phyloP scores from a whole-genome alignment of 2,329 filamentous ascomycete species.

The Apiospora phragmitis region DNA sequence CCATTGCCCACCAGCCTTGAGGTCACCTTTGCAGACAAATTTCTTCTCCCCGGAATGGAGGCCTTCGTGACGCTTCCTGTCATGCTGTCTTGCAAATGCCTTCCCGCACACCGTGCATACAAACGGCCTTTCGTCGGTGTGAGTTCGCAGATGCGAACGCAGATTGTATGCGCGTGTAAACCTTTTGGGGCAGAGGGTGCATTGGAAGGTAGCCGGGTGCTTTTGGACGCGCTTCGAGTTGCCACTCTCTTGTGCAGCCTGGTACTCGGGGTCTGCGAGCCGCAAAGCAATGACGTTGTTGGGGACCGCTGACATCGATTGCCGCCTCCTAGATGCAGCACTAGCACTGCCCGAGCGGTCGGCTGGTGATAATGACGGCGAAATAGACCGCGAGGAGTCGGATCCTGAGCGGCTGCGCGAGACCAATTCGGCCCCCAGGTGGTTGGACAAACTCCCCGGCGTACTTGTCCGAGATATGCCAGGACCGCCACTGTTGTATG shows the following conservation, averaged over 20 bases:
- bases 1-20: conserved; percentile 83
- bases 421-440: conserved; percentile 45
- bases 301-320: conserved; percentile 63
- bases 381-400: conserved; percentile 45
- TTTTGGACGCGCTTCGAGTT: conserved; percentile 86
- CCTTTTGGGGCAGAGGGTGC: conserved; percentile 86
- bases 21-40: conserved; percentile 91
- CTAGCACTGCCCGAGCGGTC: conserved; percentile 51
- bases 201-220: conserved; percentile 96
- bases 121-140: conserved; percentile 96
- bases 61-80: conserved; percentile 95
- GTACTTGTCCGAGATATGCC: conserved; percentile 41
- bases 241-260: conserved; percentile 62
- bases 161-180: conserved; percentile 97
- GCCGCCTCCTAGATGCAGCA: conserved; percentile 51
- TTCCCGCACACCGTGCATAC: conserved; percentile 97
- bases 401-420: conserved; percentile 44
- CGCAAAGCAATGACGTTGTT: conserved; percentile 79
- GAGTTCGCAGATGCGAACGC: conserved; percentile 90
- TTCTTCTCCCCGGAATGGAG: conserved; percentile 98
- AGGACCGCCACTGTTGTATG: conserved; percentile 51
- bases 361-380: conserved; percentile 54
- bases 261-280: conserved; percentile 84
- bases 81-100: conserved; percentile 95
- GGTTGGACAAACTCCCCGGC: conserved; percentile 50